Evolutionary conservation across 768 basidiomycete species (phyloP), one percentile per base, ranked within the genome.

Genomic region (Ramaria rubella): DNA sequence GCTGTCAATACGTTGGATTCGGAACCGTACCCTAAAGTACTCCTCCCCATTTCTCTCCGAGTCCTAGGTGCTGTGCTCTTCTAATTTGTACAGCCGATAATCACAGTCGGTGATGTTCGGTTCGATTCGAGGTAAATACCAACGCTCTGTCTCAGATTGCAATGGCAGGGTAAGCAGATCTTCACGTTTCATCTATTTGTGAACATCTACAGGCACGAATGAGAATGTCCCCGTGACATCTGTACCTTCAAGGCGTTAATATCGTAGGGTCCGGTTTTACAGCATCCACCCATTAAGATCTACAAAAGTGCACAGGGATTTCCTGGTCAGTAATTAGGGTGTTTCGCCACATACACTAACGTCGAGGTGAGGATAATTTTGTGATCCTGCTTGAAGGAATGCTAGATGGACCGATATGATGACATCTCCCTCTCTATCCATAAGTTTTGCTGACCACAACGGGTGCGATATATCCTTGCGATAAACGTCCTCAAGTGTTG

Each of bases 221-320:
- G n/a, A n/a, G n/a, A n/a, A n/a, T n/a, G n/a, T n/a, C n/a, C n/a
- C n/a, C n/a, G n/a, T 42, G 5, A 7, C 40, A 42, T 42, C 40
- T 42, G 11, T 42, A 21, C 7, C 23, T 42, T 42, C 40, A 42
- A 42, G 17, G 40, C 40, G 7, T 42, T 42, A 34, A 87, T 82
- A 49, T 86, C 77, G 12, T 69, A 69, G 3, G 81, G 82, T 1
- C 75, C 75, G 6, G 80, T 76, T 60, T 80, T 78, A 64, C 88
- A 89, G 63, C 88, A 89, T 0, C 88, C 87, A 1, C 87, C 87
- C 0, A 81, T 73, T 8, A 87, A 86, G 61, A 2, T 81, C 81
- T 17, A 61, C 69, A 80, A 83, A 82, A 5, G 66, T 61, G 4
- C 58, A 55, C 15, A 61, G 58, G 12, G 33, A 19, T 33, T 34